These are phyloP conservation scores for Tolypocladium album DNA, from an alignment of 2,329 filamentous ascomycete species.

Conservation along the genomic window DNA sequence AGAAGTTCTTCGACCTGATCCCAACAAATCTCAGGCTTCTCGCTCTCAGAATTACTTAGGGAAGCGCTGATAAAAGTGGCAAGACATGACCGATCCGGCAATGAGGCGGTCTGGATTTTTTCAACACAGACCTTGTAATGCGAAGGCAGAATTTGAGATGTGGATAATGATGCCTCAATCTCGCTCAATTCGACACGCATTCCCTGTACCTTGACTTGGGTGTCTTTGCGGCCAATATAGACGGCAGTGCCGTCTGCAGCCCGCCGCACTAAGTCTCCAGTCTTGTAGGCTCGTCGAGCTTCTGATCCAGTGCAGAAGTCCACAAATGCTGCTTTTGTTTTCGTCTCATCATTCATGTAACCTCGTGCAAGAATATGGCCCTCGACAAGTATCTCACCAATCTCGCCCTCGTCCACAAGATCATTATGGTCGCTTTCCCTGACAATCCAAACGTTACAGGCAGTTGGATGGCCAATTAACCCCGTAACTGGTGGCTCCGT, in stretches of 20 bases:
- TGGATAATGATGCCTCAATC: background rate
- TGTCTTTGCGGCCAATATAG: background rate
- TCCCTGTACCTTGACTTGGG: background rate
- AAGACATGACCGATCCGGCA: background rate
- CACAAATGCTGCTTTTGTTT: background rate
- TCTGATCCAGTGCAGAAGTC: background rate
- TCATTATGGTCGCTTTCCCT: background rate
- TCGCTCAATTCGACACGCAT: background rate
- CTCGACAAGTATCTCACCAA: background rate
- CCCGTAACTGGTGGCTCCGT: background rate
- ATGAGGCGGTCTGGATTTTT: background rate
- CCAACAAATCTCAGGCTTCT: background rate
- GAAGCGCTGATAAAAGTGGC: background rate
- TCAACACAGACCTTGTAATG: background rate
- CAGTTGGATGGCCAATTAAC: background rate
- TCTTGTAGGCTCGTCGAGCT: background rate
- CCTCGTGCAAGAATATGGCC: background rate
- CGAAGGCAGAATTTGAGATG: background rate
- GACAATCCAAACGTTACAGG: background rate
- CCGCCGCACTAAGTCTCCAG: background rate
- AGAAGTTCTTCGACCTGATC: background rate
- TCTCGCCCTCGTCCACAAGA: background rate
- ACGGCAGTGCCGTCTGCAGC: background rate
- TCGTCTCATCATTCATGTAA: background rate
- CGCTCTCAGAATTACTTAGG: background rate